A percentile compares a stretch with the other conserved stretches of the same genome.
phyloP scores from a whole-genome alignment of 208 protist genomes.

The Crithidia expoeki region DNA sequence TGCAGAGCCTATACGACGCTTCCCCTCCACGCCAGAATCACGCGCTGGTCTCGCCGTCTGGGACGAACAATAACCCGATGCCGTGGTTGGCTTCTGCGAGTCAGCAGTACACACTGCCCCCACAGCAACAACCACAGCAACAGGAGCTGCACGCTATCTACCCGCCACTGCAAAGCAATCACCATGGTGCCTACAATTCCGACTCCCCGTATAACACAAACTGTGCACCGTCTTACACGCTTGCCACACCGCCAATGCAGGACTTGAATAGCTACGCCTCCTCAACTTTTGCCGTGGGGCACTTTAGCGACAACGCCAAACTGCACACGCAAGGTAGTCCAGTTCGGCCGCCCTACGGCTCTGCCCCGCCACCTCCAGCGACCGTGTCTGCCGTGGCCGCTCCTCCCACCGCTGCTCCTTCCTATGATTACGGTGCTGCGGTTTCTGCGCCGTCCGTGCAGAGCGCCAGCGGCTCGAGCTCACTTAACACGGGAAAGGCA shows the following conservation, averaged over 20 bases:
- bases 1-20: not conserved
- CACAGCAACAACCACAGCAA: not conserved
- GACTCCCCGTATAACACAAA: conserved; percentile 4
- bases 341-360: not conserved
- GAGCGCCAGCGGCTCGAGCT: not conserved
- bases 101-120: conserved; percentile 3
- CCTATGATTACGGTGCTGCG: not conserved
- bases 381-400: not conserved
- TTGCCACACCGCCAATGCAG: conserved; percentile 16
- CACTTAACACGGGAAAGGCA: not conserved
- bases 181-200: conserved; percentile 1
- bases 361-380: not conserved
- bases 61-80: not conserved
- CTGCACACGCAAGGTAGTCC: not conserved
- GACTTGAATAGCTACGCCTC: conserved; percentile 17
- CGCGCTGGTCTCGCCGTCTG: not conserved
- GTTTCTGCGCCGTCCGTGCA: not conserved
- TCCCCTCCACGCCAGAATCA: not conserved
- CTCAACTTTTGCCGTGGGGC: not conserved
- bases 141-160: conserved; percentile 3
- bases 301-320: not conserved
- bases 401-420: not conserved
- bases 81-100: not conserved
- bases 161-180: conserved; percentile 6
- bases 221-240: not conserved